Base-by-base conservation (phyloP, 345 rosid genomes). In the Bretschneidera sinensis region DNA sequence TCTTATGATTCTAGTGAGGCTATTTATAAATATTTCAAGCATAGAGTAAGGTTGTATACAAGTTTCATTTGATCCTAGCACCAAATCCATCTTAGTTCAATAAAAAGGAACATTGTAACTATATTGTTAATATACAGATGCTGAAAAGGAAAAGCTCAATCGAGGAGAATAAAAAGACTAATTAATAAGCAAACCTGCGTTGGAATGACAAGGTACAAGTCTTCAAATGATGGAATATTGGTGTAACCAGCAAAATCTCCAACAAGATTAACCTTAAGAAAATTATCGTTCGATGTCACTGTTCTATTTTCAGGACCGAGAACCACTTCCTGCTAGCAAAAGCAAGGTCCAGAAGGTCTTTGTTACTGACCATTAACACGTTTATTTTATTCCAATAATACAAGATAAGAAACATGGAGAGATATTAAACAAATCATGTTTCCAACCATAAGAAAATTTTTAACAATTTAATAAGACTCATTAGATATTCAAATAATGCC, bases 181-280 rank as follows among this genome's bases (percentile, higher is more conserved):
- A 28, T 28, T 28, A 8, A 8, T 2, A 43, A 51, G 57, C 75
- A 43, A 71, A 80, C 96, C 94, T 85, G 91, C 78, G 83, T 76
- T 57, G 98, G 97, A 65, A 80, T 83, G 61, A 83, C 98, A 17
- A 90, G 95, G 76, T 84, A 86, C 55, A 80, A 86, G 67, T 85
- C 92, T 57, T 94, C 97, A 34, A 90, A 90, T 54, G 95, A 77
- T 0, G 96, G 97, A 72, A 94, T 77, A 17, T 67, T 89, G 45
- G 92, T 78, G 77, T 90, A 92, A 43, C 99, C 90, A 66, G 51
- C 83, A 62, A 92, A 90, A 78, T 90, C 97, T 60, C 97, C 99
- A 57, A 87, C 75, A 51, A 87, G 90, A 79, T 83, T 85, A 63
- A 83, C 97, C 72, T 84, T 84, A n/a, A 92, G 74, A 64, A 89